Base-by-base conservation (phyloP, 2,329 filamentous ascomycete species). In the Camillea tinctor region DNA sequence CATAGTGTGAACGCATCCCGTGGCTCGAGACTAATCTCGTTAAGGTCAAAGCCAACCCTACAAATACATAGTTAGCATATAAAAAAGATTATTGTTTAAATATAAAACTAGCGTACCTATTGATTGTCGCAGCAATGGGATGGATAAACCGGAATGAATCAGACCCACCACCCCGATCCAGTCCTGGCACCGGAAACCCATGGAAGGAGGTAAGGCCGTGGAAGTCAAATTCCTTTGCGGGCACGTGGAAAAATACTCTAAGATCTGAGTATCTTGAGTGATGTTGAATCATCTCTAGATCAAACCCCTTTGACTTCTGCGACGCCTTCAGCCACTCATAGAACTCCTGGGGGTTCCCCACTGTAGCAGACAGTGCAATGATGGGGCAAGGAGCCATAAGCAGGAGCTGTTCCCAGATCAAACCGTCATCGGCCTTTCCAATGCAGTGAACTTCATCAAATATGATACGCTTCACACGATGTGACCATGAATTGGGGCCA, bases 391-490 rank as follows among this genome's bases (percentile, higher is more conserved):
- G 89, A 0, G 89, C 84, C 62, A 92, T 80, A 1, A 93, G 80
- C 1, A 93, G 77, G 3, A 94, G 79, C 69, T 93, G 90, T 68
- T 94, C 90, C 90, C 89, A 94, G 2, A 93, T 80, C 1, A 92
- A 77, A 56, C 90, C 90, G 65, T 93, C 90, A 7, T 92, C 88
- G 0, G 87, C 83, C 70, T 93, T 87, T 0, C 90, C 89, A 60
- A 94, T 93, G 36, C 85, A 92, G 71, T 94, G 90, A 1, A 93
- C 87, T 75, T 94, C 90, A 68, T 94, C 90, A 60, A 93, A 93
- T 55, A 93, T 92, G 69, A 93, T 92, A 54, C 89, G 82, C 67
- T 86, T 90, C 15, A 93, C 82, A 56, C 88, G 79, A 3, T 80
- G 80, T 0, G 89, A 83, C 90, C 90, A 94, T 0, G 80, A 73